phyloP scores from a whole-genome alignment of 352 stramenopile genomes.

The Globisporangium splendens region DNA sequence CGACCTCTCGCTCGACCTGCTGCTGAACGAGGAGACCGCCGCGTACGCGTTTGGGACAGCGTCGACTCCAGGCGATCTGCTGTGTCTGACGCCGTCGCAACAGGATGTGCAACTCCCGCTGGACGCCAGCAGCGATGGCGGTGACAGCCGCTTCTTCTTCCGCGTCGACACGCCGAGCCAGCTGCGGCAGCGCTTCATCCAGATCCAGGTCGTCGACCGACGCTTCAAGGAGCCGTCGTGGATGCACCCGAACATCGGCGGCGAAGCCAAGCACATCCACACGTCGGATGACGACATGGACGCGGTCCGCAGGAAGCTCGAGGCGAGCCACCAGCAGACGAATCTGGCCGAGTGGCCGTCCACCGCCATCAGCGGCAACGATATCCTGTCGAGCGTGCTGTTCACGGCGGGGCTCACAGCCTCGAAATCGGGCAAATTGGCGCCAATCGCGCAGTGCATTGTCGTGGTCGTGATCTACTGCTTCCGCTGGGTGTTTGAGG shows the following conservation, averaged over 20 bases:
- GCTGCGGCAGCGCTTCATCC: conserved; percentile 52
- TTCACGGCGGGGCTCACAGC: conserved; percentile 46
- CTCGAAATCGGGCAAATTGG: conserved; percentile 61
- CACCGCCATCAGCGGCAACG: conserved; percentile 86
- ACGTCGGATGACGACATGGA: conserved; percentile 18
- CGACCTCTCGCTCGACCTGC: neutral
- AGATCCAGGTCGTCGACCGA: conserved; percentile 57
- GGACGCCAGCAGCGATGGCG: neutral
- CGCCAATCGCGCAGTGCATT: conserved; percentile 60
- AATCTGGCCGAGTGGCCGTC: conserved; percentile 67
- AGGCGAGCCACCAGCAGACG: conserved; percentile 12
- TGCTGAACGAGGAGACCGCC: neutral
- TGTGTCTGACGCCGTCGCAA: conserved; percentile 7
- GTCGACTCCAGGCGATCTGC: neutral
- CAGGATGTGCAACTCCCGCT: neutral
- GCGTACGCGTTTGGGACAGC: neutral
- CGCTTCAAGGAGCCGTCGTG: conserved; percentile 60
- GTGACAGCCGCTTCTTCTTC: conserved; percentile 1
- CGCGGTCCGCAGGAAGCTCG: conserved; percentile 14
- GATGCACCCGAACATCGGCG: conserved; percentile 66
- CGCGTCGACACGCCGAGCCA: conserved; percentile 22
- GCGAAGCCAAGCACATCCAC: conserved; percentile 32
- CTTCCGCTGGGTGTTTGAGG: conserved; percentile 66
- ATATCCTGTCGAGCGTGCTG: conserved; percentile 82
- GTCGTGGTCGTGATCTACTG: conserved; percentile 50